Percentiles rank a stretch among this genome's conserved stretches.
These are phyloP conservation scores for Lasiodiplodia gonubiensis DNA, from an alignment of 2,329 filamentous ascomycete species.

Conservation along the genomic window DNA sequence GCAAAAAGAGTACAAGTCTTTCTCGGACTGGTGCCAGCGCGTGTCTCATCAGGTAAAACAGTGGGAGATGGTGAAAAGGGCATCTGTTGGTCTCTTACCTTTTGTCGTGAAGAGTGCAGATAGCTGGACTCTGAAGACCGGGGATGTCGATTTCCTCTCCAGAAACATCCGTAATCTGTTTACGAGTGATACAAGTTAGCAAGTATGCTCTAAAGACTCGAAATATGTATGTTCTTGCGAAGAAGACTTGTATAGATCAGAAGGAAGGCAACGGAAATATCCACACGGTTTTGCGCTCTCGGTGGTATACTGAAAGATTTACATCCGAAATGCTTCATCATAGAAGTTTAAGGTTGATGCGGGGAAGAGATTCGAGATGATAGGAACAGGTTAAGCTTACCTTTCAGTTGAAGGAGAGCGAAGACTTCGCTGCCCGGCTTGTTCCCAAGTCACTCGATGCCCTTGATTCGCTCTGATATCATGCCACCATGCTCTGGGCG, in stretches of 20 bases:
- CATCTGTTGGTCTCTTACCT: neutral
- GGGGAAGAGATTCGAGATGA: neutral
- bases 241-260: constrained; percentile 64
- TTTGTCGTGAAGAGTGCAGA: neutral
- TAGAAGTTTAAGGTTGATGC: constrained; percentile 36
- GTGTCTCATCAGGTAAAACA: constrained; percentile 56
- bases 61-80: neutral
- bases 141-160: neutral
- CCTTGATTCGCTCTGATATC: constrained; percentile 7
- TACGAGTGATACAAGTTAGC: constrained; percentile 2
- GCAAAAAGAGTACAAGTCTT: constrained; percentile 59
- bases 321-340: constrained; percentile 99
- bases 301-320: constrained; percentile 78
- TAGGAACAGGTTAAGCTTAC: constrained; percentile 21
- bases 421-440: constrained; percentile 14
- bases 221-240: neutral
- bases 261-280: constrained; percentile 99
- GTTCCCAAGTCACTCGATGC: neutral
- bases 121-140: neutral
- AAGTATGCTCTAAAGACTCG: neutral
- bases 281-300: constrained; percentile 96
- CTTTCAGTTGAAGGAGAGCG: neutral
- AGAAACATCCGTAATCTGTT: neutral
- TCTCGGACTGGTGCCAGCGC: constrained; percentile 66
- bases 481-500: neutral